Conservation (phyloP, 2,329 filamentous ascomycete genomes). For the Drechslera avenae region DNA sequence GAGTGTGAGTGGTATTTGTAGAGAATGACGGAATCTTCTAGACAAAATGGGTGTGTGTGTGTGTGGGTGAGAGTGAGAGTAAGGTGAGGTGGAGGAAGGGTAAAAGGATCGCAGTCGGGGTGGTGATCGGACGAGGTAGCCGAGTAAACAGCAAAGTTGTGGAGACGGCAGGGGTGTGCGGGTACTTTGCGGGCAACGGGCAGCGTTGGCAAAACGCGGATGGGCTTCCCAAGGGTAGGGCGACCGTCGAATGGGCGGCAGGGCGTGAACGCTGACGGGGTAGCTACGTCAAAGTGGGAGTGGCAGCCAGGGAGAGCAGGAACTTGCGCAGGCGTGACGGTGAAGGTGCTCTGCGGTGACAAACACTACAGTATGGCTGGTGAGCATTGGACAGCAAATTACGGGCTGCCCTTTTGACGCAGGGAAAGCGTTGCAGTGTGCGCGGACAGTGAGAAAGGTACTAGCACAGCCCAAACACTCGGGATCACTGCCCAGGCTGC, state of each 20-base stretch:
- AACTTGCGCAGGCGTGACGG: neutral
- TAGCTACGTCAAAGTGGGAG: constrained; percentile 10
- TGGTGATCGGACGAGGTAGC: constrained; percentile 33
- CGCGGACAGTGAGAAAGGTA: constrained; percentile 15
- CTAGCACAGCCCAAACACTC: constrained; percentile 22
- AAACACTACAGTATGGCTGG: constrained; percentile 9
- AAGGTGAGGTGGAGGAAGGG: constrained; percentile 13
- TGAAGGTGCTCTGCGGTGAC: constrained; percentile 5
- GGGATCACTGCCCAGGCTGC: constrained; percentile 22
- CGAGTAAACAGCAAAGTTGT: constrained; percentile 32
- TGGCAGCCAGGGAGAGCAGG: constrained; percentile 2
- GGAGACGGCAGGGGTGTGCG: constrained; percentile 27
- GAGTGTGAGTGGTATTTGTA: constrained; percentile 30
- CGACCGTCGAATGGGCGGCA: constrained; percentile 17
- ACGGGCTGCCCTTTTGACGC: constrained; percentile 3
- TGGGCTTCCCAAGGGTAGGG: constrained; percentile 17
- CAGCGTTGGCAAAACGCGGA: constrained; percentile 12
- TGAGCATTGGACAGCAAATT: constrained; percentile 1
- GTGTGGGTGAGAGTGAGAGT: constrained; percentile 2
- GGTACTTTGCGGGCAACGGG: constrained; percentile 3
- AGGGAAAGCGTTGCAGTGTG: constrained; percentile 15
- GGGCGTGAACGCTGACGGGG: constrained; percentile 18
- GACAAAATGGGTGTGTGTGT: constrained; percentile 7
- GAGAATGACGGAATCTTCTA: constrained; percentile 20
- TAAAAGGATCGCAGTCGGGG: constrained; percentile 27